Conservation (phyloP, 2,329 filamentous ascomycete species). For the Furcasterigmium sp. region DNA sequence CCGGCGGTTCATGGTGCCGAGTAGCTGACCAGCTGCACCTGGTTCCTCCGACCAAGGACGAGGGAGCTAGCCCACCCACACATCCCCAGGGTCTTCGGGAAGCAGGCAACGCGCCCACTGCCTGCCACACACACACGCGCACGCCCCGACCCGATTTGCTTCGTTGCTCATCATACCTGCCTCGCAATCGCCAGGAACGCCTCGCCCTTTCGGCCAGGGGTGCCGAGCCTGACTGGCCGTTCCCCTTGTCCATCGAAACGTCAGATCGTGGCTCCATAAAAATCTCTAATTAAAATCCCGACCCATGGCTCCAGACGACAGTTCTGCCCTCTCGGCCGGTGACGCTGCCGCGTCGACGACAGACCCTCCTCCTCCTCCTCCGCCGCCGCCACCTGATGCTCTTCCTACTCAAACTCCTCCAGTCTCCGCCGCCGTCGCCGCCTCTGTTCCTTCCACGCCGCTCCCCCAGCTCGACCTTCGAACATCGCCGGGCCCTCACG, state of each 20-base stretch:
- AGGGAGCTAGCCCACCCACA: too few relatives aligned
- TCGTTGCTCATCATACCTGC: not conserved
- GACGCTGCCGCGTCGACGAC: conserved; percentile 4
- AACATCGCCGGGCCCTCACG: not conserved
- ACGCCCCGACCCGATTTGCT: not conserved
- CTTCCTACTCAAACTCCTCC: not conserved
- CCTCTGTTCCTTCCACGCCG: conserved; percentile 1
- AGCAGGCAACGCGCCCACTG: not conserved
- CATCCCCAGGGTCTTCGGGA: not conserved
- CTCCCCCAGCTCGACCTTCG: not conserved
- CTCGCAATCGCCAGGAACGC: conserved; percentile 2
- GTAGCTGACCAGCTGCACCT: not conserved
- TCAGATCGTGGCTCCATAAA: conserved; percentile 30
- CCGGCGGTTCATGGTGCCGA: not conserved
- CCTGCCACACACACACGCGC: conserved; percentile 1
- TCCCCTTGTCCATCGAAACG: conserved; percentile 22
- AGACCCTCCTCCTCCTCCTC: conserved; percentile 6
- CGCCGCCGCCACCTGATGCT: conserved; percentile 3
- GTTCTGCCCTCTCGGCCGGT: conserved; percentile 3
- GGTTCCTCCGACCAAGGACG: not conserved
- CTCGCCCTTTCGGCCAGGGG: conserved; percentile 6
- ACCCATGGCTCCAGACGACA: conserved; percentile 25
- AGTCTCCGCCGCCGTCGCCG: not conserved
- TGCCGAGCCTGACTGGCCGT: conserved; percentile 11
- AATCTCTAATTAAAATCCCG: conserved; percentile 33